Percentiles rank a stretch among this genome's conserved stretches.
These are phyloP conservation scores for Coelastrella sp. DNA, from an alignment of 139 green algal species.

Conservation along the genomic window DNA sequence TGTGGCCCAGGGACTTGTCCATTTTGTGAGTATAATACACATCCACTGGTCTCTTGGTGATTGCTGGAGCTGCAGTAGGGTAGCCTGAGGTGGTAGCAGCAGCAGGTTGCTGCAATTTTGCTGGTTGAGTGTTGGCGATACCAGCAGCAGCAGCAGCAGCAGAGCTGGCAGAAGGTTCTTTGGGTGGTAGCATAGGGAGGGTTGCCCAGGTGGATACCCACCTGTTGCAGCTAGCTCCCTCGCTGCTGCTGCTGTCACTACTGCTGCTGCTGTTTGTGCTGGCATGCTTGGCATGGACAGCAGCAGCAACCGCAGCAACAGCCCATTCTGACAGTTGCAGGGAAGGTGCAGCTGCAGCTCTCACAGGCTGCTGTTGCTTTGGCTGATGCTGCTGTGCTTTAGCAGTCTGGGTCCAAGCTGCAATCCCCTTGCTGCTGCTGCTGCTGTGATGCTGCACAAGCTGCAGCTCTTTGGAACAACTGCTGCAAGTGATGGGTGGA, in stretches of 20 bases:
- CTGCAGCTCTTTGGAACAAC: slow-evolving; percentile 3
- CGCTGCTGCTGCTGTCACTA: background rate
- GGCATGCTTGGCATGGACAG: background rate
- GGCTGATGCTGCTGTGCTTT: background rate
- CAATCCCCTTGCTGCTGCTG: background rate
- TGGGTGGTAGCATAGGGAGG: slow-evolving; percentile 8
- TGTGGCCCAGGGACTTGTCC: background rate
- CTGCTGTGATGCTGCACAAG: background rate
- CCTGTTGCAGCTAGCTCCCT: background rate
- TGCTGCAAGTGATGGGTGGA: background rate
- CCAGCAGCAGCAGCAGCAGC: slow-evolving; percentile 1
- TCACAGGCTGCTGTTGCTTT: background rate
- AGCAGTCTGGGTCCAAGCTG: background rate
- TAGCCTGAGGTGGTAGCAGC: background rate
- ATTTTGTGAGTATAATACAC: background rate
- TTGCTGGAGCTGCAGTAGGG: background rate
- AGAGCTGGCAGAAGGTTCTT: background rate
- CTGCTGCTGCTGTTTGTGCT: slow-evolving; percentile 11
- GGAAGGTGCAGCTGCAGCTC: too few species aligned
- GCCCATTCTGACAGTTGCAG: background rate
- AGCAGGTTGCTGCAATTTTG: background rate
- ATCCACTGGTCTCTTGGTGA: too few species aligned
- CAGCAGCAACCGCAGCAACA: background rate
- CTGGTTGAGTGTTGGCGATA: background rate
- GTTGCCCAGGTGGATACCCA: slow-evolving; percentile 29